Evolutionary conservation across 371 early-diverging fungal genomes (phyloP), one percentile per base, ranked within the genome.

Genomic region (Umbelopsis sp.): DNA sequence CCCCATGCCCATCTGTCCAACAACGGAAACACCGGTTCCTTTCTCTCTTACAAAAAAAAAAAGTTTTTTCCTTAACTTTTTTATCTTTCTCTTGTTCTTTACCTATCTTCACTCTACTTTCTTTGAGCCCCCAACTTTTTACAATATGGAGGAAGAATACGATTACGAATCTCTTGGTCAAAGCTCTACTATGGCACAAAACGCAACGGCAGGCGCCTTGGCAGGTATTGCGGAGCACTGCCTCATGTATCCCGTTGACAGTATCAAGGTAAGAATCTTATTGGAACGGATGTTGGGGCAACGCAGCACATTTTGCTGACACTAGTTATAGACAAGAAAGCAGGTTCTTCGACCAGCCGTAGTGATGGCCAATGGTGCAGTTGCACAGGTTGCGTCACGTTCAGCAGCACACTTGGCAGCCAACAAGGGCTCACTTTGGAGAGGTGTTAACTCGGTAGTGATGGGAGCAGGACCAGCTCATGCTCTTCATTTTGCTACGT

Each of bases 161-260:
- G 98, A 97, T 73, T 98, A 96, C 80, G 98, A 98, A 80, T 83
- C 91, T 45, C 86, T 98, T 50, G 95, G 96, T 24, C 86, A 83
- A n/a, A 91, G 89, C 63, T 82, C 94, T 2, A 80, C 91, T 16
- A 81, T 96, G 70, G 74, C 86, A 20, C 90, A 93, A 63, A 94
- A 97, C 75, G 79, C 96, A 66, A 72, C 92, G 50, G 98, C 98
- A 6, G 99, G 99, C 41, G 97, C 97, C 4, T 83, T 96, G 18
- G 99, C 99, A 25, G 99, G 99, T 70, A 96, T 97, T 70, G 93
- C 94, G 45, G 99, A 98, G 77, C 99, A 98, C 76, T 89, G 93
- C 63, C 88, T 96, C 66, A 95, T 96, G 93, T 97, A 93, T 82
- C 99, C 99, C 11, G 83, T 97, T 45, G 99, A 98, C 73, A 88